These are phyloP conservation scores for Hsuehochloa calcarea DNA, from an alignment of 176 grass and related monocot species.

Conservation along the genomic window DNA sequence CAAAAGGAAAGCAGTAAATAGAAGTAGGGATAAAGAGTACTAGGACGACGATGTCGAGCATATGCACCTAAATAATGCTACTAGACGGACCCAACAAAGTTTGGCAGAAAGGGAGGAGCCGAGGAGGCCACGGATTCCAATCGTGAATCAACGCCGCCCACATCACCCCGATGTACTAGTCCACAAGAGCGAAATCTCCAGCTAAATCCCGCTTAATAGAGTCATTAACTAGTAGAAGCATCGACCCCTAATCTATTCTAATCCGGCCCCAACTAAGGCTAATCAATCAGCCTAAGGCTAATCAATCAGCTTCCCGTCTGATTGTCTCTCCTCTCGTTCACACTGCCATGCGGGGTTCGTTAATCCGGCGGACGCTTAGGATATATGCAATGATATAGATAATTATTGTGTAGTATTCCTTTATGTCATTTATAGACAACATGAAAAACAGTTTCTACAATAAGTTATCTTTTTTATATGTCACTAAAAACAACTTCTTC, in stretches of 20 bases:
- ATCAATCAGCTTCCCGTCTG: not conserved
- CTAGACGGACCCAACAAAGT: not conserved
- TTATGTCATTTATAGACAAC: too few relatives aligned
- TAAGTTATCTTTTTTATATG: too few relatives aligned
- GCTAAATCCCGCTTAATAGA: not conserved
- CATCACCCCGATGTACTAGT: slow-evolving; percentile 8
- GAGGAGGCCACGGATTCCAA: not conserved
- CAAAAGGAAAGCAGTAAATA: too few relatives aligned
- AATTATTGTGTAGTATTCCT: too few relatives aligned
- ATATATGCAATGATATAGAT: too few relatives aligned
- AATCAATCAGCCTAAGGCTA: not conserved
- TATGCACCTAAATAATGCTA: not conserved
- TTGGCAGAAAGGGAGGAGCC: not conserved
- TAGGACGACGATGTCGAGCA: not conserved
- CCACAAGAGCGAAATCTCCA: slow-evolving; percentile 34
- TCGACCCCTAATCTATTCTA: slow-evolving; percentile 12
- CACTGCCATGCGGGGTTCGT: slow-evolving; percentile 6
- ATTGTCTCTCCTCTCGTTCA: not conserved
- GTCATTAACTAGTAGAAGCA: slow-evolving; percentile 39
- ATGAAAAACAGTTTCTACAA: too few relatives aligned
- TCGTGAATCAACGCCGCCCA: slow-evolving; percentile 38
- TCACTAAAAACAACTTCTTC: rapidly evolving
- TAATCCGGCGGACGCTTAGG: not conserved
- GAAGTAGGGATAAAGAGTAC: too few relatives aligned
- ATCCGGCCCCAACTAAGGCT: not conserved